Percentiles rank a stretch among this genome's conserved stretches.
Evolutionary conservation across 2,329 filamentous ascomycete genomes (phyloP).

Genomic region (Claviceps sp.): DNA sequence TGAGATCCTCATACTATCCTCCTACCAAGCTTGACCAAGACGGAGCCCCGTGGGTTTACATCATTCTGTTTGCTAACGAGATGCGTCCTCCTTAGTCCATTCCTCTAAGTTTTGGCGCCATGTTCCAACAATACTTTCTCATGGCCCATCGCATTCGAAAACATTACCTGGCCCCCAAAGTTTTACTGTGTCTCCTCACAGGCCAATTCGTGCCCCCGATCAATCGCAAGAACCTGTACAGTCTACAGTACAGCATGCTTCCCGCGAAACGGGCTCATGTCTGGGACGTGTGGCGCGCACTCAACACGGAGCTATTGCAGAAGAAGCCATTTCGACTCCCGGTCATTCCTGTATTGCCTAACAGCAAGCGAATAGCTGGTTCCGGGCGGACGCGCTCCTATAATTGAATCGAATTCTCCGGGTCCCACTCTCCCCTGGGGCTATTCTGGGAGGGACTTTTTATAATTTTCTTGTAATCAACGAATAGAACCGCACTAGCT

Average conservation of each 20-base stretch:
- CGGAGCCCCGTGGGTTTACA: background rate
- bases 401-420: conserved; percentile 1
- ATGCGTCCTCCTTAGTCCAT: conserved; percentile 51
- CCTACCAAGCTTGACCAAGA: too few species aligned
- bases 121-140: conserved; percentile 96
- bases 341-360: conserved; percentile 19
- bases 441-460: too few species aligned
- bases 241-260: conserved; percentile 94
- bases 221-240: conserved; percentile 87
- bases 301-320: conserved; percentile 39
- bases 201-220: conserved; percentile 92
- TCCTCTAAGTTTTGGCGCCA: conserved; percentile 77
- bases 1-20: conserved; percentile 21
- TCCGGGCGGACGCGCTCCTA: conserved; percentile 15
- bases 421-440: background rate
- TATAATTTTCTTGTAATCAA: too few species aligned
- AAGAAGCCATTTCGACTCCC: conserved; percentile 28
- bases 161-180: conserved; percentile 83
- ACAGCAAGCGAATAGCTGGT: conserved; percentile 16
- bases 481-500: background rate
- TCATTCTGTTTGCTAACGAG: background rate
- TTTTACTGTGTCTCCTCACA: conserved; percentile 76
- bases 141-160: conserved; percentile 84
- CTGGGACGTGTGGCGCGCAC: conserved; percentile 68
- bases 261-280: conserved; percentile 70